Evolutionary conservation across 805 yeast genomes (phyloP).

Genomic region (Candida arabinofermentans): DNA sequence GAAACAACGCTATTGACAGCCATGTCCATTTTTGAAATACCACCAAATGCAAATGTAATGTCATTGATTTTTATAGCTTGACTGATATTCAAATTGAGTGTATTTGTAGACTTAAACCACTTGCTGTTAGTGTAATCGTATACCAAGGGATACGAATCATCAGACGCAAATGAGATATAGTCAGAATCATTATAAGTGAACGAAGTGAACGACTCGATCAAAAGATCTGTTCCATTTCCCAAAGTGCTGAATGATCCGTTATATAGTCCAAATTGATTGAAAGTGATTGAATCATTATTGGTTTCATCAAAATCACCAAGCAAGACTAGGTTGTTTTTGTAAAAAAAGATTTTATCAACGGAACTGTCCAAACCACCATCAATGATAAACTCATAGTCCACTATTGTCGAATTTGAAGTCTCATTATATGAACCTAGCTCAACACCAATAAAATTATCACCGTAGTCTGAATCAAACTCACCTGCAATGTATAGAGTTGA

Average conservation of each 20-base stretch:
- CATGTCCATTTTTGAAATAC: conserved; percentile 17
- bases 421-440: conserved; percentile 22
- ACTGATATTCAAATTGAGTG: conserved; percentile 31
- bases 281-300: conserved; percentile 23
- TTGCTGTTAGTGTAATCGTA: conserved; percentile 39
- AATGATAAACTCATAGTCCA: conserved; percentile 20
- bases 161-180: conserved; percentile 37
- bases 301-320: conserved; percentile 37
- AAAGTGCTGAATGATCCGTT: conserved; percentile 37
- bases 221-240: neutral
- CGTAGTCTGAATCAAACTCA: conserved; percentile 35
- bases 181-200: conserved; percentile 36
- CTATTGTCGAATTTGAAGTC: conserved; percentile 7
- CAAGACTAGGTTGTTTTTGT: conserved; percentile 34
- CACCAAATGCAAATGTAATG: conserved; percentile 19
- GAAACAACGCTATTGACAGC: conserved; percentile 13
- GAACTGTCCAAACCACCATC: conserved; percentile 34
- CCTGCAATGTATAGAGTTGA: conserved; percentile 46
- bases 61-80: conserved; percentile 17
- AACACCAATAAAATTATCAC: conserved; percentile 36
- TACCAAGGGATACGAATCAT: conserved; percentile 18
- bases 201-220: conserved; percentile 18
- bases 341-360: neutral
- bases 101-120: conserved; percentile 32
- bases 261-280: conserved; percentile 22